A percentile compares a stretch with the other conserved stretches of the same genome.
Evolutionary conservation across 805 yeast species (phyloP).

Genomic region (Candida nonsorbophila): DNA sequence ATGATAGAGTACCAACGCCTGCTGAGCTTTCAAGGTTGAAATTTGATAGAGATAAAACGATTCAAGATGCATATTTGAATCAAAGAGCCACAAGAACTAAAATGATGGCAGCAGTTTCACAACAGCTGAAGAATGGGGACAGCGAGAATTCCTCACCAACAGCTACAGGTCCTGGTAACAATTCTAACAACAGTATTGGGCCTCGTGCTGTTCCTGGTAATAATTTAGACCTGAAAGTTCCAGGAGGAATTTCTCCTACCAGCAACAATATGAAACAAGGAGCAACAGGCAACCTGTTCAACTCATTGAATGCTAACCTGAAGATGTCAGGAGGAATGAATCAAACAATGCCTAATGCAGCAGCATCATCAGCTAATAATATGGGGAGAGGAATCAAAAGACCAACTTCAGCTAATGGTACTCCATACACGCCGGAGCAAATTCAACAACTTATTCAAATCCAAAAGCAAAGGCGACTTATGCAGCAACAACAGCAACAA

Average conservation of each 20-base stretch:
- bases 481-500: slow-evolving; percentile 39
- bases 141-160: slow-evolving; percentile 1
- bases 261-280: too few species aligned
- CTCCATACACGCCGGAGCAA: slow-evolving; percentile 57
- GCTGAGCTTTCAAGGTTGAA: slow-evolving; percentile 79
- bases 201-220: too few species aligned
- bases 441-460: slow-evolving; percentile 51
- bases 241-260: too few species aligned
- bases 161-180: slow-evolving; percentile 14
- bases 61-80: slow-evolving; percentile 64
- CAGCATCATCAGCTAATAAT: not conserved
- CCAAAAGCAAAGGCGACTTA: slow-evolving; percentile 45
- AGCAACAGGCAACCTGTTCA: too few species aligned
- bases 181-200: too few species aligned
- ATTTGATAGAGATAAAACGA: slow-evolving; percentile 78
- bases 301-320: too few species aligned
- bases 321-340: too few species aligned
- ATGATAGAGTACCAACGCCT: slow-evolving; percentile 60
- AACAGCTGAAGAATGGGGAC: slow-evolving; percentile 20
- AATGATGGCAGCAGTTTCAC: slow-evolving; percentile 40
- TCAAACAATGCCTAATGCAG: not conserved
- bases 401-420: slow-evolving; percentile 49
- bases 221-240: too few species aligned
- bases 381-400: slow-evolving; percentile 10
- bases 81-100: slow-evolving; percentile 38